Evolutionary conservation across 2,329 filamentous ascomycete genomes (phyloP).

Genomic region (Kalmusia sp.): DNA sequence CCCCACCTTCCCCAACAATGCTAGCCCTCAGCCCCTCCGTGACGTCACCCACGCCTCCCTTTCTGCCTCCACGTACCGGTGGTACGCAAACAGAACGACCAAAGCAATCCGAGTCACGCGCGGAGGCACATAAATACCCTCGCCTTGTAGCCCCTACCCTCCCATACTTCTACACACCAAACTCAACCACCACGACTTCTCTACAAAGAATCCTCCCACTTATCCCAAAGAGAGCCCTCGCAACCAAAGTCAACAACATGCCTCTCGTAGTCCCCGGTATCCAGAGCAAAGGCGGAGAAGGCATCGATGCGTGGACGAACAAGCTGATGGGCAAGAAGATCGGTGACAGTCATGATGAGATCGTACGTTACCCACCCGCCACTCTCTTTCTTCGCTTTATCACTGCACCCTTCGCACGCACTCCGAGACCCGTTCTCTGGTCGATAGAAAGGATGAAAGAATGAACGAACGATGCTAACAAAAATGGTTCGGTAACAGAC

Average conservation of each 20-base stretch:
- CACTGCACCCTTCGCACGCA: not conserved
- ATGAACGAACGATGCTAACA: not conserved
- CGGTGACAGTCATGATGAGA: conserved; percentile 54
- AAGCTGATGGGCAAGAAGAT: conserved; percentile 61
- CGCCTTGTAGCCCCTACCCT: not conserved
- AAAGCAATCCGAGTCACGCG: conserved; percentile 2
- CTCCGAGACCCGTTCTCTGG: not conserved
- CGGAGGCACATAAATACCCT: conserved; percentile 12
- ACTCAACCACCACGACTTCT: conserved; percentile 7
- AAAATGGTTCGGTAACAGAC: conserved; percentile 50
- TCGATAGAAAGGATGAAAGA: no score
- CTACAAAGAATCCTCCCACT: conserved; percentile 1
- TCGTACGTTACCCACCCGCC: no score
- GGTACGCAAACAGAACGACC: not conserved
- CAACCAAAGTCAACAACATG: conserved; percentile 44
- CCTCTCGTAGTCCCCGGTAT: conserved; percentile 60
- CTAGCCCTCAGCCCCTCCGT: conserved; percentile 1
- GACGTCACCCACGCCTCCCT: conserved; percentile 10
- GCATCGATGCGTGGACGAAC: conserved; percentile 52
- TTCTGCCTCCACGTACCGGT: conserved; percentile 4
- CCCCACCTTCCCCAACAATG: conserved; percentile 11
- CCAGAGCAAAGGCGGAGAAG: conserved; percentile 44
- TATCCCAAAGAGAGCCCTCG: conserved; percentile 4
- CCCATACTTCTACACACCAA: not conserved
- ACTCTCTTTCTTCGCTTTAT: not conserved